Evolutionary conservation across 2,329 filamentous ascomycete species (phyloP), one percentile per base, ranked within the genome.

Genomic region (Paramyrothecium roridum): DNA sequence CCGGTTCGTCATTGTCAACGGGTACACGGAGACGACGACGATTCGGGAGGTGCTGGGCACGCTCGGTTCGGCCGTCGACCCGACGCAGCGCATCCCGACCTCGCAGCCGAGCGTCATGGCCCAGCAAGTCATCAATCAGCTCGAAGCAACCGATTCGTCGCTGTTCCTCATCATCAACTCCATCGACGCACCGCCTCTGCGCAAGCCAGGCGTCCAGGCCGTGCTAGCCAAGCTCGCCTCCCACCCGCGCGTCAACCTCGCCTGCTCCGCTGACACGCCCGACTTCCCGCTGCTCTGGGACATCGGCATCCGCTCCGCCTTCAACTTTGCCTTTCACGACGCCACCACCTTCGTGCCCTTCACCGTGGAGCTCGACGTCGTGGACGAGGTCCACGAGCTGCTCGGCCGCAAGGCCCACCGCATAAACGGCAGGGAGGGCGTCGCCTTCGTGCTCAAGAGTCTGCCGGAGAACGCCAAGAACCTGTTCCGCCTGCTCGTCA

Each of bases 241-340:
- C 0, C 89, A 93, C 63, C 84, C 87, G 1, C 80, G 80, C 43
- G 80, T 98, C 58, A 84, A 81, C 53, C 77, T 98, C 23, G 72
- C 96, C 30, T 90, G 88, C 63, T 96, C 92, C 1, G 89, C 88
- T 54, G 93, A 98, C 73, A 92, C 91, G 10, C 91, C 93, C 8
- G 91, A 90, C 64, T 96, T 96, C 66, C 78, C 91, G 1, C 75
- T 97, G 1, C 81, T 98, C 52, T 99, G 93, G 93, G 92, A 97
- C 72, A 87, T 90, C 53, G 87, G 87, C 54, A 80, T 93, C n/a
- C 88, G 90, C 49, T 88, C 91, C 17, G 84, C 89, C 26, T 91
- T 93, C 73, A 89, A 90, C 69, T 93, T 97, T 63, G 77, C 91
- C 26, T 97, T 96, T 73, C 95, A 99, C 75, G 93, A 99, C 74